A percentile compares a stretch with the other conserved stretches of the same genome.
These are phyloP conservation scores for Solanum aculeatissimum DNA, from an alignment of 305 asterid species.

Conservation along the genomic window DNA sequence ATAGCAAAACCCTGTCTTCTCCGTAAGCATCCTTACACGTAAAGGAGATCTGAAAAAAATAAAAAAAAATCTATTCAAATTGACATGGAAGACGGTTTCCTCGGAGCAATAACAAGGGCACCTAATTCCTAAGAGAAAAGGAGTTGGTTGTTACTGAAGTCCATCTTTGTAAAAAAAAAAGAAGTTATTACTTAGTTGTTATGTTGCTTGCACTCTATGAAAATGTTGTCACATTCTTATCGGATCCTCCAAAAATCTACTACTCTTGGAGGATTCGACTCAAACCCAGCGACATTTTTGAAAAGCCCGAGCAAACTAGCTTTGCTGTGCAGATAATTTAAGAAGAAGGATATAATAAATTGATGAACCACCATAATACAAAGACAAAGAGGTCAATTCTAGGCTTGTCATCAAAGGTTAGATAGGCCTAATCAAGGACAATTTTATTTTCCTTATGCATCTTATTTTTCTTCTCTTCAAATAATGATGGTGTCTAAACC, in stretches of 20 bases:
- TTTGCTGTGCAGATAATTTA: neutral
- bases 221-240: neutral
- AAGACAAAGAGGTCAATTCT: neutral
- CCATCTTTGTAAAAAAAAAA: neutral
- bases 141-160: neutral
- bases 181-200: neutral
- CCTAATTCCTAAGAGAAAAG: neutral
- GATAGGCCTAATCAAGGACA: neutral
- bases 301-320: neutral
- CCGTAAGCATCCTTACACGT: conserved; percentile 55
- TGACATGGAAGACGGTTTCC: neutral
- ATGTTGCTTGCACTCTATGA: neutral
- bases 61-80: neutral
- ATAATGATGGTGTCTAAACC: neutral
- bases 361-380: neutral
- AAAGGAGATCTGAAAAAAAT: neutral
- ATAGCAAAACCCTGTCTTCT: conserved; percentile 46
- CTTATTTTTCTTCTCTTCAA: neutral
- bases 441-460: neutral
- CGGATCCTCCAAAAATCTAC: neutral
- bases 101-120: neutral
- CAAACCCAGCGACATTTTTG: neutral
- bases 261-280: neutral
- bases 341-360: neutral
- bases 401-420: neutral